Percentiles rank a stretch among this genome's conserved stretches.
These are phyloP conservation scores for Sarcodon aspratus DNA, from an alignment of 768 basidiomycete species.

Conservation along the genomic window DNA sequence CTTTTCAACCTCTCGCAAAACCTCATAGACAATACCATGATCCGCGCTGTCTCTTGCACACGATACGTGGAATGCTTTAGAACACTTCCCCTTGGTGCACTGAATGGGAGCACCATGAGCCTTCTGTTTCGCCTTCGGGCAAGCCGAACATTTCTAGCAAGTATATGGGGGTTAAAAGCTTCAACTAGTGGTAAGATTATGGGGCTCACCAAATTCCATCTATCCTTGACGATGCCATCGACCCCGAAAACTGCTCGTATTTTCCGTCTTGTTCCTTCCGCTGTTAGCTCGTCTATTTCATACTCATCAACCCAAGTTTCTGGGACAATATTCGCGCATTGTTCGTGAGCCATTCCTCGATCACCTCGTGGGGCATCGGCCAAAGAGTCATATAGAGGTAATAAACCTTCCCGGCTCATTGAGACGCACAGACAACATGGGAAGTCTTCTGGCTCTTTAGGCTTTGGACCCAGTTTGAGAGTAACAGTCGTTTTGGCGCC, in stretches of 20 bases:
- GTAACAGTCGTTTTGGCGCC: constrained; percentile 39
- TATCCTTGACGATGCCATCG: constrained; percentile 77
- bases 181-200: background rate
- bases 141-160: constrained; percentile 79
- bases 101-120: constrained; percentile 78
- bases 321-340: constrained; percentile 73
- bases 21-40: constrained; percentile 43
- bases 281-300: constrained; percentile 21
- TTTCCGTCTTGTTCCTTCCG: constrained; percentile 22
- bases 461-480: constrained; percentile 57
- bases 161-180: background rate
- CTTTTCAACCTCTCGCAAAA: constrained; percentile 67
- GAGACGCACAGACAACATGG: constrained; percentile 67
- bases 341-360: constrained; percentile 79
- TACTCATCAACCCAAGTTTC: constrained; percentile 86
- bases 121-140: constrained; percentile 55
- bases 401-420: constrained; percentile 36
- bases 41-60: constrained; percentile 61
- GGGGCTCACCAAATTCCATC: constrained; percentile 79
- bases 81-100: constrained; percentile 90
- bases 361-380: constrained; percentile 15
- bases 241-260: constrained; percentile 70
- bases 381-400: constrained; percentile 56
- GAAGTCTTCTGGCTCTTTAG: constrained; percentile 40
- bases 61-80: constrained; percentile 86